A percentile compares a stretch with the other conserved stretches of the same genome.
Conservation (phyloP, 169 alveolate genomes). For the Babesia divergens region DNA sequence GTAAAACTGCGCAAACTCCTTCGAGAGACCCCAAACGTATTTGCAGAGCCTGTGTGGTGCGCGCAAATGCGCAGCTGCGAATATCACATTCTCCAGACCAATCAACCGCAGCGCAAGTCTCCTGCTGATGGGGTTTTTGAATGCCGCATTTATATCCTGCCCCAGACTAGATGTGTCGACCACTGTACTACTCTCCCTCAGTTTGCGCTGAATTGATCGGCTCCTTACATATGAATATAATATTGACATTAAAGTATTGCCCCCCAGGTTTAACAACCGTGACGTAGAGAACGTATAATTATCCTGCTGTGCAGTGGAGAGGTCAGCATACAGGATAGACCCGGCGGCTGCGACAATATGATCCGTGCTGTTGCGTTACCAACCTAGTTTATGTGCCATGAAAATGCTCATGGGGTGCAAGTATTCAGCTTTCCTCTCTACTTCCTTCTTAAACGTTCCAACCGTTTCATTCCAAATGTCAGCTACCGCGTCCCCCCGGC, state of each 20-base stretch:
- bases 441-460: background rate
- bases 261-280: slow-evolving; percentile 52
- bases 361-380: background rate
- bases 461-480: slow-evolving; percentile 29
- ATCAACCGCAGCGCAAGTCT: slow-evolving; percentile 28
- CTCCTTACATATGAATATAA: slow-evolving; percentile 40
- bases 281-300: slow-evolving; percentile 36
- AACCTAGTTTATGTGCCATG: slow-evolving; percentile 44
- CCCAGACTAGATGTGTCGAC: background rate
- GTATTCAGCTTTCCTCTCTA: slow-evolving; percentile 36
- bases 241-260: slow-evolving; percentile 44
- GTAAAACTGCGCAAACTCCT: slow-evolving; percentile 31
- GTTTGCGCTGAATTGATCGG: slow-evolving; percentile 8
- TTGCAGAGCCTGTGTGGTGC: slow-evolving; percentile 62
- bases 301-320: slow-evolving; percentile 19
- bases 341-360: slow-evolving; percentile 27
- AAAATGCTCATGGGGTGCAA: background rate
- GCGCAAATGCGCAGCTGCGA: slow-evolving; percentile 3
- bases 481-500: background rate
- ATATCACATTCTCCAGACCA: slow-evolving; percentile 35
- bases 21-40: slow-evolving; percentile 27
- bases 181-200: background rate
- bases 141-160: background rate
- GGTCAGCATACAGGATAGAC: slow-evolving; percentile 48
- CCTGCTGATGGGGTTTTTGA: slow-evolving; percentile 28